phyloP scores from a whole-genome alignment of 192 early-diverging fungal species.

The Gamsiella multidivaricata region DNA sequence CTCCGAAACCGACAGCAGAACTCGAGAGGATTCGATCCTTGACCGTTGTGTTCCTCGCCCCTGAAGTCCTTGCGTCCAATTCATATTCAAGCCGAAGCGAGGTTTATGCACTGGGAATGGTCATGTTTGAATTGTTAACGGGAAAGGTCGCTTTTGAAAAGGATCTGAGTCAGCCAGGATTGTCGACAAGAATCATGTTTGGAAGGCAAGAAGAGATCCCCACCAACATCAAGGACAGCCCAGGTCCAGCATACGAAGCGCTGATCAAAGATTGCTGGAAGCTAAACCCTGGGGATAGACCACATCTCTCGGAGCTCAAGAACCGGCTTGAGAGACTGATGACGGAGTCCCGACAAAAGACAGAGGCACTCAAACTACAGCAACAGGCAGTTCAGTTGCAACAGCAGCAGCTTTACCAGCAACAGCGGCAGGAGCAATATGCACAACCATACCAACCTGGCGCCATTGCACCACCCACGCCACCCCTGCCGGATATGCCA shows the following conservation, averaged over 20 bases:
- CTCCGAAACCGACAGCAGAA: constrained; percentile 36
- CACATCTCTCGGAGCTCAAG: constrained; percentile 43
- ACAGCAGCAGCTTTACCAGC: constrained; percentile 37
- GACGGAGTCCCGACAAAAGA: constrained; percentile 17
- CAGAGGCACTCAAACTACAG: constrained; percentile 15
- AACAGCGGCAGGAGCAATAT: constrained; percentile 33
- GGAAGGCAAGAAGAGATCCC: constrained; percentile 41
- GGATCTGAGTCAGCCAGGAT: constrained; percentile 30
- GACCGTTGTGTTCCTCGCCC: constrained; percentile 37
- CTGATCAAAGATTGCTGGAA: constrained; percentile 50
- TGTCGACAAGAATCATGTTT: constrained; percentile 49
- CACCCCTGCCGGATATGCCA: constrained; percentile 13
- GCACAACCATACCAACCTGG: constrained; percentile 17
- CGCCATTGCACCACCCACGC: constrained; percentile 20
- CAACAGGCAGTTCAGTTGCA: constrained; percentile 13
- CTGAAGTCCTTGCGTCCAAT: constrained; percentile 37
- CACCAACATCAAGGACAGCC: constrained; percentile 25
- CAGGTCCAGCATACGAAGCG: constrained; percentile 36
- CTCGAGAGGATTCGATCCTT: constrained; percentile 30
- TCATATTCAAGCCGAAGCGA: constrained; percentile 43
- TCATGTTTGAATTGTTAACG: constrained; percentile 49
- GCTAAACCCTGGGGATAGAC: constrained; percentile 28
- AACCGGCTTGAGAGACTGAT: constrained; percentile 39
- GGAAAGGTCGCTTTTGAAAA: constrained; percentile 41
- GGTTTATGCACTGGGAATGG: constrained; percentile 48